Percentiles rank a stretch among this genome's conserved stretches.
Evolutionary conservation across 805 yeast genomes (phyloP).

Genomic region (Metschnikowia vanudenii): DNA sequence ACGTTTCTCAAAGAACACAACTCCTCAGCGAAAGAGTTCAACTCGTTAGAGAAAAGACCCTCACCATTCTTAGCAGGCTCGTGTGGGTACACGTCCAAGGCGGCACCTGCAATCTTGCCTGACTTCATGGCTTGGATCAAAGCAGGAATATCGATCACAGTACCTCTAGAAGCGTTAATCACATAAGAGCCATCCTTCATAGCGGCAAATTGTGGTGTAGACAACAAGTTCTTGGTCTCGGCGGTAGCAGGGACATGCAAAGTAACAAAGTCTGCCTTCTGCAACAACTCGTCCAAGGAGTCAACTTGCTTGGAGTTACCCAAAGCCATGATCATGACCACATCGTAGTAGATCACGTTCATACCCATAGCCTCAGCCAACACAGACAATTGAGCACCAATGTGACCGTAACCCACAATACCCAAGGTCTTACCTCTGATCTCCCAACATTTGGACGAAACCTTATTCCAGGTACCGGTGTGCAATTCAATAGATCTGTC

Average conservation of each 20-base stretch:
- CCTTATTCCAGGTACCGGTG: constrained; percentile 97
- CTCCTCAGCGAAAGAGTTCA: constrained; percentile 84
- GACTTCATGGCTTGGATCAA: constrained; percentile 85
- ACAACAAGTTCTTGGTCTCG: constrained; percentile 87
- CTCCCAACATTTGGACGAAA: constrained; percentile 94
- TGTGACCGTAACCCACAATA: constrained; percentile 96
- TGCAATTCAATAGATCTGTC: constrained; percentile 96
- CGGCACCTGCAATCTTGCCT: constrained; percentile 96
- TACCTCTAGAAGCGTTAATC: constrained; percentile 96
- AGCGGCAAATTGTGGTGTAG: constrained; percentile 87
- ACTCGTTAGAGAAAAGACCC: constrained; percentile 63
- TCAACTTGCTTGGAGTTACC: constrained; percentile 95
- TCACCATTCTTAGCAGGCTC: constrained; percentile 98
- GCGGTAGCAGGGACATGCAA: constrained; percentile 93
- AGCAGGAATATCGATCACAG: constrained; percentile 95
- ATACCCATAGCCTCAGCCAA: constrained; percentile 97
- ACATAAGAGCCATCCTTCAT: constrained; percentile 96
- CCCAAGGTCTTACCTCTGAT: constrained; percentile 98
- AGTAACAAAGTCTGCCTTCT: constrained; percentile 82
- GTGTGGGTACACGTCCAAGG: constrained; percentile 92
- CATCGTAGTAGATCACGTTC: constrained; percentile 93
- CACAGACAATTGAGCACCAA: constrained; percentile 95
- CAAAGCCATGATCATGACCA: constrained; percentile 87
- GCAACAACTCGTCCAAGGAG: constrained; percentile 77
- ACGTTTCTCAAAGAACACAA: constrained; percentile 80